Base-by-base conservation (phyloP, 2,329 filamentous ascomycete species). In the Ophiocordyceps camponoti-leonardi region DNA sequence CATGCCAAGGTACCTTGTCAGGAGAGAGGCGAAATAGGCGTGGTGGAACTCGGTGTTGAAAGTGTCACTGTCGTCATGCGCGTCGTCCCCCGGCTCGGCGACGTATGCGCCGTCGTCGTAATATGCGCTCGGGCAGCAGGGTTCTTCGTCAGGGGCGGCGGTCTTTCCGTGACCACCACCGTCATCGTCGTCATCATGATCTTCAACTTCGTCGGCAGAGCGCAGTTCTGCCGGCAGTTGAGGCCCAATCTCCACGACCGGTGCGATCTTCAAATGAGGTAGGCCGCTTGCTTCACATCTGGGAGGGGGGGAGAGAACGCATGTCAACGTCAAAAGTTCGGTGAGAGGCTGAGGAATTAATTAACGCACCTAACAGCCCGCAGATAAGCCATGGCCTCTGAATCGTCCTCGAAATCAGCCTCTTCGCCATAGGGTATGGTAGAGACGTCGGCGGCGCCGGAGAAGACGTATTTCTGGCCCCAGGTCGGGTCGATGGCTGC, bases 41-140 rank as follows among this genome's bases (percentile, higher is more conserved):
- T 77, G 65, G 58, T 77, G 75, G 1, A 83, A 72, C 46, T 65
- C 58, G 14, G 52, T 56, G n/a, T 65, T 59, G 39, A 53, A 53
- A 19, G 50, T 51, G 10, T 52, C 50, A 6, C 56, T 55, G 14
- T 59, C 52, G 13, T 48, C 47, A 14, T 57, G 51, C 22, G 60
- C 57, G 41, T 58, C 22, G 4, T 23, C 22, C 22, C 69, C 63
- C 0, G 75, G 71, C 3, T 72, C 67, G 4, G 79, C 83, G 22
- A 81, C 76, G 58, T 86, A 94, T 35, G 85, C 83, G 43, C 86
- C 87, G 52, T 94, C 84, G 16, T 78, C 67, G 58, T 85, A 92
- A 56, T 77, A 80, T 12, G 81, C 83, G 46, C 73, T 64, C 20
- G 68, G 65, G 53, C 81, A 75, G 20, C 20, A n/a, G 19, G 20